Evolutionary conservation across 2,329 filamentous ascomycete genomes (phyloP).

Genomic region (Penicillium frequentans): DNA sequence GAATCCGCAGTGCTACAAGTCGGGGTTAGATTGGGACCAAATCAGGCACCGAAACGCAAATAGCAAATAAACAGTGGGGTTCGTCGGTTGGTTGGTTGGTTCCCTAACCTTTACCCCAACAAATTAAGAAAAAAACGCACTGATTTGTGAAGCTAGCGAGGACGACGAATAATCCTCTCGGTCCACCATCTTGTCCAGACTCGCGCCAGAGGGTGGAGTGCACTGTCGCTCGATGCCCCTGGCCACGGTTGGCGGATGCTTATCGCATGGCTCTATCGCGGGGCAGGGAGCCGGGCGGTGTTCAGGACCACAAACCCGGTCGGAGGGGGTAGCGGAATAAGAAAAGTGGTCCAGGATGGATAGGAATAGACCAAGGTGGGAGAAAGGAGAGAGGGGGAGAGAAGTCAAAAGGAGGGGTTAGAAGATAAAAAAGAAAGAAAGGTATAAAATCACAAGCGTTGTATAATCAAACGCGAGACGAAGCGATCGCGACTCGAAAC

Average conservation of each 20-base stretch:
- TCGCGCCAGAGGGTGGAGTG: slow-evolving; percentile 31
- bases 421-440: background rate
- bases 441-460: background rate
- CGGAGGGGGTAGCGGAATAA: slow-evolving; percentile 4
- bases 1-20: slow-evolving; percentile 30
- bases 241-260: slow-evolving; percentile 26
- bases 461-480: background rate
- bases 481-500: slow-evolving; percentile 27
- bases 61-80: background rate
- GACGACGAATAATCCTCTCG: slow-evolving; percentile 29
- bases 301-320: slow-evolving; percentile 21
- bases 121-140: slow-evolving; percentile 26
- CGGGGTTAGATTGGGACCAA: slow-evolving; percentile 23
- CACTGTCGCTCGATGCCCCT: slow-evolving; percentile 38
- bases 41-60: slow-evolving; percentile 18
- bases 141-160: slow-evolving; percentile 36
- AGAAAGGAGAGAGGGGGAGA: background rate
- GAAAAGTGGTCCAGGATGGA: slow-evolving; percentile 17
- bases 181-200: slow-evolving; percentile 44
- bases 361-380: slow-evolving; percentile 1
- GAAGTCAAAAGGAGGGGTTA: background rate
- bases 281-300: slow-evolving; percentile 17
- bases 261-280: slow-evolving; percentile 43
- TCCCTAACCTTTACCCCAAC: background rate
- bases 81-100: background rate